Evolutionary conservation across 139 green algal species (phyloP).

Genomic region (Closterium sp.): DNA sequence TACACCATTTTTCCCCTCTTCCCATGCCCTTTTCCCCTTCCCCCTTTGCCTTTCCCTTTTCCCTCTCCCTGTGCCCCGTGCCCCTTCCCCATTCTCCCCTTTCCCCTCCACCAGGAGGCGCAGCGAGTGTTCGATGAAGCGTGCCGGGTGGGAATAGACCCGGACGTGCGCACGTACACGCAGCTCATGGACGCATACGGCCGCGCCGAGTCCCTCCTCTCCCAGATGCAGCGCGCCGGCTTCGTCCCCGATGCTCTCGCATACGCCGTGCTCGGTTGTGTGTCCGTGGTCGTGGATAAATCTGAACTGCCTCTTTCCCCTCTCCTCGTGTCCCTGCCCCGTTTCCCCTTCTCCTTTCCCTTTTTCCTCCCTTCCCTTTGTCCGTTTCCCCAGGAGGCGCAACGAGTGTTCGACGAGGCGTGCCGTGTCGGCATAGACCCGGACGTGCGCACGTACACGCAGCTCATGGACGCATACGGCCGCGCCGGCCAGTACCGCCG

Average conservation of each 20-base stretch:
- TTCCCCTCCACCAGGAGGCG: not conserved
- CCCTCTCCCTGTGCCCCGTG: no score
- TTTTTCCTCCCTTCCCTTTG: not conserved
- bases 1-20: no score
- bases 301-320: not conserved
- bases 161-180: constrained; percentile 39
- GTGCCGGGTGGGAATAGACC: constrained; percentile 16
- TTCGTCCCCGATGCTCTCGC: constrained; percentile 29
- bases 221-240: constrained; percentile 20
- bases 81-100: no score
- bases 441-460: constrained; percentile 37
- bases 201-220: constrained; percentile 10
- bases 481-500: constrained; percentile 17
- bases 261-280: constrained; percentile 36
- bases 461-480: constrained; percentile 44
- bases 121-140: constrained; percentile 41
- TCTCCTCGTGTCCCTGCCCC: not conserved
- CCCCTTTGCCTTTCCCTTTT: no score
- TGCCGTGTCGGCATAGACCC: constrained; percentile 7
- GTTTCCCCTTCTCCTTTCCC: not conserved
- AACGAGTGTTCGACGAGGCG: constrained; percentile 43
- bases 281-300: no score
- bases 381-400: constrained; percentile 5
- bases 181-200: constrained; percentile 43
- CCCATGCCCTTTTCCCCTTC: no score